Conservation (phyloP, 108 stramenopile species). For the Phaeodactylum tricornutum region DNA sequence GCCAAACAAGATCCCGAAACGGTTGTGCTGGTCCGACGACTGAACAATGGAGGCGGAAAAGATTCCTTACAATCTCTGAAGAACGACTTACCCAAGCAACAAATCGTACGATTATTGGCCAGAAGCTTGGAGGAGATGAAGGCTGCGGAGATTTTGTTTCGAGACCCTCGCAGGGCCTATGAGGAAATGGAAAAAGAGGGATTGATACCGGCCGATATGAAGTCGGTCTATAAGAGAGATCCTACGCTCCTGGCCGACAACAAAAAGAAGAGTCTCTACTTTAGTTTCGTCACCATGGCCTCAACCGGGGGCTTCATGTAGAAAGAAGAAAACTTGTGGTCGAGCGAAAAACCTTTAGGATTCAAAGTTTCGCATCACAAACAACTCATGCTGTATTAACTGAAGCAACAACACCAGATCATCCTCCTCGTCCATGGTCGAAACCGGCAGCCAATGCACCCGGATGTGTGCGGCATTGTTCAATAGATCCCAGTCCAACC, state of each 20-base stretch:
- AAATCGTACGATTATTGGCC: not conserved
- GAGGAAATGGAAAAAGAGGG: not conserved
- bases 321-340: not conserved
- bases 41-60: too few species aligned
- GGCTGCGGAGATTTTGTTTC: not conserved
- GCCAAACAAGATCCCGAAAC: slow-evolving; percentile 1
- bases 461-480: slow-evolving; percentile 28
- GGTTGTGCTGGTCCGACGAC: not conserved
- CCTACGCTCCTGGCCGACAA: not conserved
- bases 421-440: slow-evolving; percentile 6
- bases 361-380: too few species aligned
- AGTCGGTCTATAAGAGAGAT: not conserved
- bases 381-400: slow-evolving; percentile 27
- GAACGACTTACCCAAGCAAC: not conserved
- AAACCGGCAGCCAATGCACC: slow-evolving; percentile 45
- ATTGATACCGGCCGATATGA: not conserved
- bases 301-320: not conserved
- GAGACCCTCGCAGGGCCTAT: not conserved
- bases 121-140: not conserved
- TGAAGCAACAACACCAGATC: slow-evolving; percentile 17
- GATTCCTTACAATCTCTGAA: not conserved
- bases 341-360: too few species aligned
- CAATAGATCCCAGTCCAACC: slow-evolving; percentile 51
- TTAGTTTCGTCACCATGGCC: not conserved
- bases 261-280: not conserved